Percentiles rank a stretch among this genome's conserved stretches.
Evolutionary conservation across 2,329 filamentous ascomycete species (phyloP).

Genomic region (Diplocarpon mali): DNA sequence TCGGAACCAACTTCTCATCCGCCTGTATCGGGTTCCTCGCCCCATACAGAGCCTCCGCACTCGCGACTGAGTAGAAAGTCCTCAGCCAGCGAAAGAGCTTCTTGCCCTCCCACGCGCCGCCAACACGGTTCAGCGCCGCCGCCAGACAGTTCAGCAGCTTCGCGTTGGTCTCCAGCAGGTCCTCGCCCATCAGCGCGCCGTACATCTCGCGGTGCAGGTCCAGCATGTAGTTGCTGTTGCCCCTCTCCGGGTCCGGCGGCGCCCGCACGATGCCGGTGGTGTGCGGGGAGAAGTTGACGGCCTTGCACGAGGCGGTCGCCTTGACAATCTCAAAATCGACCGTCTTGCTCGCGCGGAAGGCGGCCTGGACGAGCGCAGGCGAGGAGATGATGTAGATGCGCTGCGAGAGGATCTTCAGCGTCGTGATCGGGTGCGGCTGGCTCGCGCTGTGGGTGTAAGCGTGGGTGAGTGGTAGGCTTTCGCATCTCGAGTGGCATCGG

Average conservation of each 20-base stretch:
- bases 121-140: constrained; percentile 20
- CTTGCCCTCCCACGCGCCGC: not conserved
- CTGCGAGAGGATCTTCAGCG: constrained; percentile 33
- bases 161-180: constrained; percentile 17
- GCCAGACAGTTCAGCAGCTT: constrained; percentile 30
- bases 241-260: not conserved
- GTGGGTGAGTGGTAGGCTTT: not conserved
- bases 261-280: constrained; percentile 3
- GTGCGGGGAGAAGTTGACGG: constrained; percentile 3
- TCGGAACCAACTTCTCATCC: constrained; percentile 3
- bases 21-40: constrained; percentile 29
- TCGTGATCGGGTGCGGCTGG: constrained; percentile 28
- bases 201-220: constrained; percentile 10
- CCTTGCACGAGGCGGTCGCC: constrained; percentile 3
- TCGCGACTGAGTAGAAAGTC: constrained; percentile 6
- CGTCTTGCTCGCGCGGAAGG: constrained; percentile 28
- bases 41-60: constrained; percentile 32
- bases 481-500: no score
- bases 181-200: not conserved
- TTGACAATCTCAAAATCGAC: constrained; percentile 30
- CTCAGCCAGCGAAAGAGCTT: constrained; percentile 7
- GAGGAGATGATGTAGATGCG: constrained; percentile 35
- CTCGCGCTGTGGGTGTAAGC: not conserved
- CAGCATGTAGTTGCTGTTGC: constrained; percentile 6
- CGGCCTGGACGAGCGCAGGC: constrained; percentile 27